phyloP scores from a whole-genome alignment of 1,139 yeast genomes.

The Pichia cactophila region DNA sequence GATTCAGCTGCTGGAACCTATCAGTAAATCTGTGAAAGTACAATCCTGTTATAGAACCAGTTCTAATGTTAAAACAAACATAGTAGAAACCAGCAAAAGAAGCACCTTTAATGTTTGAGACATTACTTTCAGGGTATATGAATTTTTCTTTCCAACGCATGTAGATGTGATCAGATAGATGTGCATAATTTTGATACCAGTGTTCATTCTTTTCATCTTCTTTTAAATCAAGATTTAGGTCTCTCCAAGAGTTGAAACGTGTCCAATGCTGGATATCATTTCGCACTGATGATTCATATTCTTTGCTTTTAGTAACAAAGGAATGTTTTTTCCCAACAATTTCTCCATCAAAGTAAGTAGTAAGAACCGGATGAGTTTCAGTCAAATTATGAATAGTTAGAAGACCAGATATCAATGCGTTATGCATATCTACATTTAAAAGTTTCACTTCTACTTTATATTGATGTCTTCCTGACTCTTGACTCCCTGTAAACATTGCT shows the following conservation, averaged over 20 bases:
- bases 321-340: slow-evolving; percentile 58
- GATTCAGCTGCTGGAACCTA: slow-evolving; percentile 61
- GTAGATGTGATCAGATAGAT: slow-evolving; percentile 48
- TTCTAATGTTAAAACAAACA: slow-evolving; percentile 69
- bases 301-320: slow-evolving; percentile 37
- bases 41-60: slow-evolving; percentile 69
- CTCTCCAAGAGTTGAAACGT: slow-evolving; percentile 56
- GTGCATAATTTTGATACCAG: slow-evolving; percentile 28
- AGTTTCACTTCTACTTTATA: slow-evolving; percentile 69
- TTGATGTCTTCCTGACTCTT: slow-evolving; percentile 60
- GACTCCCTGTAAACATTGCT: slow-evolving; percentile 59
- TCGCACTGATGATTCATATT: slow-evolving; percentile 57
- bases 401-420: slow-evolving; percentile 65
- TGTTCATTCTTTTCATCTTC: slow-evolving; percentile 25
- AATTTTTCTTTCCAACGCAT: slow-evolving; percentile 96
- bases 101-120: slow-evolving; percentile 67
- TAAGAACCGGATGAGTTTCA: slow-evolving; percentile 64
- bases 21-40: slow-evolving; percentile 77
- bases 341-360: slow-evolving; percentile 84
- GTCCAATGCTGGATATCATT: slow-evolving; percentile 87
- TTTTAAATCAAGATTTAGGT: slow-evolving; percentile 28
- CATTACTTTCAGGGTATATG: slow-evolving; percentile 69
- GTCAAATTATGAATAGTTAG: slow-evolving; percentile 77
- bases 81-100: slow-evolving; percentile 92
- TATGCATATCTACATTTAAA: slow-evolving; percentile 57